A percentile compares a stretch with the other conserved stretches of the same genome.
Evolutionary conservation across 768 basidiomycete genomes (phyloP).

Genomic region (Suillus decipiens): DNA sequence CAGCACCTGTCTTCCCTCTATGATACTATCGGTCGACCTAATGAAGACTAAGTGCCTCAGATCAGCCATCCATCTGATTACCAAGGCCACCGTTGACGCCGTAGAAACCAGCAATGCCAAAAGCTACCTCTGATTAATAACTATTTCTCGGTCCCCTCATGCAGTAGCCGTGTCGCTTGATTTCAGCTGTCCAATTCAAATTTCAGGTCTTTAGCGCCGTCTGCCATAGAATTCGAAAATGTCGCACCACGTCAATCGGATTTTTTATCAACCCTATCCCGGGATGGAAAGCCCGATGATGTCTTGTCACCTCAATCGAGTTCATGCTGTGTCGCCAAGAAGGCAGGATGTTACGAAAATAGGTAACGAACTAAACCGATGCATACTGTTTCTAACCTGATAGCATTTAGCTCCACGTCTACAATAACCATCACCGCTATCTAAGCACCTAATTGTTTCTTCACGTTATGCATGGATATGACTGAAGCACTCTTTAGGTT

Average conservation of each 20-base stretch:
- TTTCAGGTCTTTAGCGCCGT: background rate
- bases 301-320: background rate
- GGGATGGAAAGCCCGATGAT: background rate
- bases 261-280: background rate
- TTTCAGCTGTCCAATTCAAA: background rate
- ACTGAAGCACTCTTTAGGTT: background rate
- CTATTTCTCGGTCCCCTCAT: background rate
- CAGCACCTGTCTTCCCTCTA: background rate
- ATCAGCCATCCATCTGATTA: background rate
- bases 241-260: background rate
- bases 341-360: background rate
- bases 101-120: background rate
- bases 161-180: background rate
- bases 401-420: background rate
- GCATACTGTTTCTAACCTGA: background rate
- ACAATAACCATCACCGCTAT: background rate
- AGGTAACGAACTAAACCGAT: background rate
- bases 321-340: background rate
- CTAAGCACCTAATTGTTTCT: background rate
- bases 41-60: background rate
- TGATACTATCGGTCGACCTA: background rate
- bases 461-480: background rate
- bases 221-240: background rate
- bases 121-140: background rate
- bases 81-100: background rate